These are phyloP conservation scores for Passalora sequoiae DNA, from an alignment of 2,329 filamentous ascomycete species.

Conservation along the genomic window DNA sequence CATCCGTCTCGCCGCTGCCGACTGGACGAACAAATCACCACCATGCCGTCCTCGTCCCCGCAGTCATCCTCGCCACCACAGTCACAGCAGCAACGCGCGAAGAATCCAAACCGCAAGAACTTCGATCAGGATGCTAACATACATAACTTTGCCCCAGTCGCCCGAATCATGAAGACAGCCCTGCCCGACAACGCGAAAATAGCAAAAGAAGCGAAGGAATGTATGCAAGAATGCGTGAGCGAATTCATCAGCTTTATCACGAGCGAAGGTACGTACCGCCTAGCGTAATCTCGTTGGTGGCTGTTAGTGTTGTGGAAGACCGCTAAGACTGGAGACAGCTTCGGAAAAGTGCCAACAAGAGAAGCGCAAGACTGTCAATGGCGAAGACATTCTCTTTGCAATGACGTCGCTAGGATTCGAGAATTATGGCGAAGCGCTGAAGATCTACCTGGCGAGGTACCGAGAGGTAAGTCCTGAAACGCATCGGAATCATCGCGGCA, in stretches of 20 bases:
- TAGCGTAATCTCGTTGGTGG: slow-evolving; percentile 14
- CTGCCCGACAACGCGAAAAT: slow-evolving; percentile 98
- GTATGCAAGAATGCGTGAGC: slow-evolving; percentile 99
- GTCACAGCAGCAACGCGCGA: slow-evolving; percentile 23
- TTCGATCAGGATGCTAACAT: slow-evolving; percentile 78
- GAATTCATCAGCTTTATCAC: slow-evolving; percentile 99
- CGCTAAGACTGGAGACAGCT: slow-evolving; percentile 50
- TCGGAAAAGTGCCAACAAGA: slow-evolving; percentile 99
- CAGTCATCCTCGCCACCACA: slow-evolving; percentile 28
- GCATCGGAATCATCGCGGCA: background rate
- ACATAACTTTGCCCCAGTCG: slow-evolving; percentile 90
- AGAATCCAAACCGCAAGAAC: slow-evolving; percentile 29
- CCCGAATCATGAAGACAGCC: slow-evolving; percentile 97
- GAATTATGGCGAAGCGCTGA: slow-evolving; percentile 95
- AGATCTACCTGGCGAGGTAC: slow-evolving; percentile 97
- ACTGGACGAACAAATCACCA: slow-evolving; percentile 30
- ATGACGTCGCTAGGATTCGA: slow-evolving; percentile 99
- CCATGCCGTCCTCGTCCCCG: slow-evolving; percentile 43
- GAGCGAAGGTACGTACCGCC: slow-evolving; percentile 72
- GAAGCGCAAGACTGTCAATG: slow-evolving; percentile 98
- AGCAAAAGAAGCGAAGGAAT: slow-evolving; percentile 92
- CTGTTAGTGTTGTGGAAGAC: slow-evolving; percentile 11
- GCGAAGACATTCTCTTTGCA: slow-evolving; percentile 95
- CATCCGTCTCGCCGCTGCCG: slow-evolving; percentile 28
- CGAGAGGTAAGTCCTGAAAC: slow-evolving; percentile 71